Base-by-base conservation (phyloP, 2,329 filamentous ascomycete species). In the Ascochyta viciae-villosae region DNA sequence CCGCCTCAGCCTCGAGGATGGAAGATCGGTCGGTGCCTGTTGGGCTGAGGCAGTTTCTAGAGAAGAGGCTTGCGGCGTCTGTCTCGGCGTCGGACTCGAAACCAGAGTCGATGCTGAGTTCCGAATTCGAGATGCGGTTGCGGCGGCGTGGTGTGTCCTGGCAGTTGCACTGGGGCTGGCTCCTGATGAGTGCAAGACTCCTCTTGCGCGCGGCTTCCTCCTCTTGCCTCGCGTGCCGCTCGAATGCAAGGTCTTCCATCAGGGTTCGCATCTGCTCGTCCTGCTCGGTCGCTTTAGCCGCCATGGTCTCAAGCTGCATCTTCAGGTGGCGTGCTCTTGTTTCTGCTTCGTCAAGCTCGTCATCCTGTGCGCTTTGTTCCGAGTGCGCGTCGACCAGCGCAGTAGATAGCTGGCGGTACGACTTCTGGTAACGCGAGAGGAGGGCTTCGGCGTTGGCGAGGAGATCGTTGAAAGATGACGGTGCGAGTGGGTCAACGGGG, bases 241-340 rank as follows among this genome's bases (percentile, higher is more conserved):
- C 74, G 27, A 71, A 67, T 7, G 64, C 66, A 10, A 76, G 68
- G 6, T 76, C 73, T 29, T 73, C 70, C 63, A 67, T 67, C 27
- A 76, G 54, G 16, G 49, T 60, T 23, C 65, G 63, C 75, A 86
- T 85, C 45, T 82, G 80, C 62, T 79, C 79, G 55, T 86, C 83
- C 65, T 86, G 84, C 63, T 86, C 81, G 15, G 78, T 72, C 2
- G 82, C 81, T 57, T 81, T 80, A 31, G 79, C 79, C 5, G 84
- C 83, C 79, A 87, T 83, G 34, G 83, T 83, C 67, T 87, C 82
- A 19, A 88, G 76, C 70, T 88, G 86, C 60, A 82, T 77, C 72
- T 87, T 87, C 49, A 87, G 74, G 62, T 86, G 82, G 34, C 80
- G 77, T 13, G 83, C 79, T 7, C 85, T 79, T 35, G 83, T 85